Base-by-base conservation (phyloP, 1,284 basidiomycete genomes). In the Neonothopanus nambi region DNA sequence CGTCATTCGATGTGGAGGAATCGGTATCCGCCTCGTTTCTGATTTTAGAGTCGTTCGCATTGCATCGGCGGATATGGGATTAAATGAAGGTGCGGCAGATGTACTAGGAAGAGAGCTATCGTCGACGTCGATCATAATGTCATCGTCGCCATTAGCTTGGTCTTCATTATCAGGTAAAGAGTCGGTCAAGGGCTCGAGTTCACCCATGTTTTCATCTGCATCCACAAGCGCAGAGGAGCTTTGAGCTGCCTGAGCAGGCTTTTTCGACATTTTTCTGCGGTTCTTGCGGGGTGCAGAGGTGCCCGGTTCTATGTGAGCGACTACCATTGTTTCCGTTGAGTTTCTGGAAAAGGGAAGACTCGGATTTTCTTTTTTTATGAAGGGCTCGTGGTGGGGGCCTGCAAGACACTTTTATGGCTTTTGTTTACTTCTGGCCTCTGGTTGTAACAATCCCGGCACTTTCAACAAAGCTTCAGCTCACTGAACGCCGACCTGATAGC, bases 1-100 rank as follows among this genome's bases (percentile, higher is more conserved):
- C 13, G 94, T 95, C 91, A 98, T 95, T 48, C 96, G 85, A 71
- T 99, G 97, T 7, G 94, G 94, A 3, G 96, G 97, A 67, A 99
- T 92, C 20, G 93, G 79, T 62, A 99, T 84, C 50, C 90, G 78
- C 65, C 93, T 77, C 44, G 81, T 87, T 70, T 96, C 93, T 17
- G 89, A 86, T 69, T 89, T 93, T 55, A 84, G 73, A 15, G 77
- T 68, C 3, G 78, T 67, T 53, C 78, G 77, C 52, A 79, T 78
- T 2, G 80, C 80, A 47, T 80, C 75, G 5, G 85, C 77, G 18
- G 82, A 75, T 12, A 90, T 75, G 8, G 87, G 78, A 30, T 81
- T 77, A 65, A 92, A 91, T 15, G 76, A 71, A n/a, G 87, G 86
- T 39, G 76, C 81, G 48, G 77, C 68, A 20, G 76, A 67, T 9